Evolutionary conservation across 108 stramenopile species (phyloP).

Genomic region (Epithemia pelagica): DNA sequence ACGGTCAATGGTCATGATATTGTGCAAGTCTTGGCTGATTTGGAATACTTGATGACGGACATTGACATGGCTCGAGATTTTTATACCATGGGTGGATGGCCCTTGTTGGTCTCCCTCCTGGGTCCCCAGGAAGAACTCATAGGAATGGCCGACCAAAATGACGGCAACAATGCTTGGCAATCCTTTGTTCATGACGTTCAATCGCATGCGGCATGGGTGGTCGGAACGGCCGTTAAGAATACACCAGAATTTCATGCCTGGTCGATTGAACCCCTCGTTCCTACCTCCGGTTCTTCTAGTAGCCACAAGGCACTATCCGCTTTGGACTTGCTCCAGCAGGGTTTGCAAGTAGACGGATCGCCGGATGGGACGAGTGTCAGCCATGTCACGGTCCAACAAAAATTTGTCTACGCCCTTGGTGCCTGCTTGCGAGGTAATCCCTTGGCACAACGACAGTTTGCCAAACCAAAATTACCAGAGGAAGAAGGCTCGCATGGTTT

Average conservation of each 20-base stretch:
- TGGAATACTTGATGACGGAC: slow-evolving; percentile 87
- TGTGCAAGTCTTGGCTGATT: slow-evolving; percentile 53
- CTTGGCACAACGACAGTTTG: slow-evolving; percentile 28
- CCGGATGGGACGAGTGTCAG: slow-evolving; percentile 1
- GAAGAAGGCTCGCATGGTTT: not conserved
- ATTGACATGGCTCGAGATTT: slow-evolving; percentile 94
- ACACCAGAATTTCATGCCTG: slow-evolving; percentile 75
- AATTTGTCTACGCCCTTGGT: slow-evolving; percentile 62
- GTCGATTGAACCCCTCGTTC: slow-evolving; percentile 55
- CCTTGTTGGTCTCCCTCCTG: slow-evolving; percentile 57
- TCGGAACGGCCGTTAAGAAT: slow-evolving; percentile 93
- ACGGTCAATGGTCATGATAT: slow-evolving; percentile 17
- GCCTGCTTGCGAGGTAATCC: slow-evolving; percentile 67
- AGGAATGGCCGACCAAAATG: slow-evolving; percentile 6
- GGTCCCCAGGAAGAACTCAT: slow-evolving; percentile 8
- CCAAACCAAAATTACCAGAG: too few relatives aligned
- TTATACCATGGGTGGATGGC: slow-evolving; percentile 90
- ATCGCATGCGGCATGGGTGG: slow-evolving; percentile 69
- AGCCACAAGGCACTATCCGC: slow-evolving; percentile 15
- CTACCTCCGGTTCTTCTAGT: slow-evolving; percentile 4
- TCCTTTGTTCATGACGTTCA: slow-evolving; percentile 45
- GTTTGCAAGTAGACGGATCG: slow-evolving; percentile 13
- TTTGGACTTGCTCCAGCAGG: slow-evolving; percentile 20
- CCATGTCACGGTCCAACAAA: not conserved
- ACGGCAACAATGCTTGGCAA: not conserved